Percentiles rank a stretch among this genome's conserved stretches.
Conservation (phyloP, 2,329 filamentous ascomycete genomes). For the Tolypocladium album region DNA sequence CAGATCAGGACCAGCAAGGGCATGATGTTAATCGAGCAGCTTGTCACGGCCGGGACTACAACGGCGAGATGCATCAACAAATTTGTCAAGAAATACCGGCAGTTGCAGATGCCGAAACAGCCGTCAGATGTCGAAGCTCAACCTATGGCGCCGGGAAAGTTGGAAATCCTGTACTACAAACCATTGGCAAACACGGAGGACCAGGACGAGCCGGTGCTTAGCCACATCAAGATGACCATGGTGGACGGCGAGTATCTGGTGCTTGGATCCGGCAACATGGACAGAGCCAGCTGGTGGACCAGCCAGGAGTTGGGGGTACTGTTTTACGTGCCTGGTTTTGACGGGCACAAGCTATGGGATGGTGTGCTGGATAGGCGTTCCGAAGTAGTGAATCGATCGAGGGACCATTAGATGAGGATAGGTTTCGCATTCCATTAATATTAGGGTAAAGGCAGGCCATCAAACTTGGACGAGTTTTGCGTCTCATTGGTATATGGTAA, state of each 20-base stretch:
- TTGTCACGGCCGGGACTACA: conserved; percentile 68
- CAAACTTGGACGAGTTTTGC: too few species aligned
- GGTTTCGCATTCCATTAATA: not conserved
- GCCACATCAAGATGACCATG: conserved; percentile 68
- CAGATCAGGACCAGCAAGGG: conserved; percentile 53
- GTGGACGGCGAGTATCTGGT: conserved; percentile 59
- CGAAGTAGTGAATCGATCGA: conserved; percentile 20
- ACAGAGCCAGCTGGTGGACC: conserved; percentile 77
- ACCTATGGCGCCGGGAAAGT: conserved; percentile 28
- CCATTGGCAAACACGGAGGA: conserved; percentile 19
- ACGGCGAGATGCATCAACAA: conserved; percentile 53
- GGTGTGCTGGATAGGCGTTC: conserved; percentile 23
- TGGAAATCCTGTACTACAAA: conserved; percentile 51
- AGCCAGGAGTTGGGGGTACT: conserved; percentile 71
- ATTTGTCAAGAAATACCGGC: conserved; percentile 45
- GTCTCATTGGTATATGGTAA: too few species aligned
- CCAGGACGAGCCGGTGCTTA: conserved; percentile 54
- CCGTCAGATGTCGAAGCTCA: conserved; percentile 30
- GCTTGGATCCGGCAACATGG: conserved; percentile 73
- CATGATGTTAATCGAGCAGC: conserved; percentile 71
- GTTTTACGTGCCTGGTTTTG: conserved; percentile 32
- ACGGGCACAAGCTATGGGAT: conserved; percentile 27
- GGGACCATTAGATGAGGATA: not conserved
- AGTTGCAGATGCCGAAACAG: conserved; percentile 10
- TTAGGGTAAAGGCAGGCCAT: not conserved